A percentile compares a stretch with the other conserved stretches of the same genome.
These are phyloP conservation scores for Brettanomyces anomalus DNA, from an alignment of 805 yeast genomes.

Conservation along the genomic window DNA sequence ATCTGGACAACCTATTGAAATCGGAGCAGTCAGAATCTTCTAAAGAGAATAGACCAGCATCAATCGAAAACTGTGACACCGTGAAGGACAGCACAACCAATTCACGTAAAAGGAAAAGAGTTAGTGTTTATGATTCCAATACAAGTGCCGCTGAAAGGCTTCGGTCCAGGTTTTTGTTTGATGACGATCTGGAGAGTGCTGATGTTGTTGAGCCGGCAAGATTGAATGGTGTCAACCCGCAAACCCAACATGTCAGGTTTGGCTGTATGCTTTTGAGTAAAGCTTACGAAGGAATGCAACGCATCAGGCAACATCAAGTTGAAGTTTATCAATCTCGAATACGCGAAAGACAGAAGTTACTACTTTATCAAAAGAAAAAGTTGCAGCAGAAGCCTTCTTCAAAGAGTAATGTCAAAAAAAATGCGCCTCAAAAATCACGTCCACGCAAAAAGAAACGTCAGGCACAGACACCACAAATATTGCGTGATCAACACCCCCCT, in stretches of 20 bases:
- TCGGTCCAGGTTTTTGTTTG: conserved; percentile 42
- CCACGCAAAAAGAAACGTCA: conserved; percentile 30
- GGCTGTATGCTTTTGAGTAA: conserved; percentile 87
- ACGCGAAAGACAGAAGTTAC: conserved; percentile 16
- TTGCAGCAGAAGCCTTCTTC: background rate
- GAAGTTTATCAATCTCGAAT: conserved; percentile 28
- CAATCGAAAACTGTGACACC: conserved; percentile 1
- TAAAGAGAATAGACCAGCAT: conserved; percentile 1
- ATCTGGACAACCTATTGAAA: conserved; percentile 22
- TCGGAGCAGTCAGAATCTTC: conserved; percentile 15
- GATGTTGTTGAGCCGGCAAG: conserved; percentile 73
- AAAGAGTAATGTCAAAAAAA: conserved; percentile 4
- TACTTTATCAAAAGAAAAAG: conserved; percentile 2
- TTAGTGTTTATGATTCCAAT: conserved; percentile 27
- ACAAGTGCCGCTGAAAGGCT: conserved; percentile 29
- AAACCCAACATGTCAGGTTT: conserved; percentile 82
- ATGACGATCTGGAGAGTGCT: conserved; percentile 31
- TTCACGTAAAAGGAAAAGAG: conserved; percentile 12
- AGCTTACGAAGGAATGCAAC: conserved; percentile 80
- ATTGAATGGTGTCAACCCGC: conserved; percentile 73
- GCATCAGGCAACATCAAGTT: conserved; percentile 58
- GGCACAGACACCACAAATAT: conserved; percentile 21
- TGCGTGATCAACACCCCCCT: conserved; percentile 9
- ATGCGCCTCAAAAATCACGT: conserved; percentile 1
- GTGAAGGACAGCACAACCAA: background rate